Base-by-base conservation (phyloP, 139 green algal genomes). In the Coelastrella sp. region DNA sequence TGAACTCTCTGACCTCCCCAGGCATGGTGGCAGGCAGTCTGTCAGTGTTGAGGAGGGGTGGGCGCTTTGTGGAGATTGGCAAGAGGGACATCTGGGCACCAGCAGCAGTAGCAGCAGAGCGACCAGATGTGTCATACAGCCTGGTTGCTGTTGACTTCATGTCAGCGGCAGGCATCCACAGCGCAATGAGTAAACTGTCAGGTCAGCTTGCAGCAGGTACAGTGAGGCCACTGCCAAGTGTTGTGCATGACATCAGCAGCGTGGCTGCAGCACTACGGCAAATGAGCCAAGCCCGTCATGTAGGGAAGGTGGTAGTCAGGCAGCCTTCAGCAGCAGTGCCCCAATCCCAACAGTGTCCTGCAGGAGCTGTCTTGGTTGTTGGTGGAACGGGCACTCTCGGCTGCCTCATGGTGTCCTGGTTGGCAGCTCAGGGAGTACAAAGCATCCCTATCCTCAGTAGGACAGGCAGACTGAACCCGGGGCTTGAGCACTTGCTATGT, bases 41-140 rank as follows among this genome's bases (percentile, higher is more conserved):
- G 60, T 90, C 96, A 5, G 32, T 82, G 5, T 78, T 98, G 68
- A 66, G 47, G 19, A 22, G 5, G 3, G 95, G 94, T 60, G 97
- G 95, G 0, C 78, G 88, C 2, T 94, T 98, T 85, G 94, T 97
- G 59, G 97, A 99, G 92, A 99, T 99, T 87, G 95, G 94, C 89
- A 99, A 99, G 95, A 93, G 97, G 61, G 97, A 98, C 93, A 96
- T 99, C 57, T 98, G 94, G 95, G 95, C 90, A 59, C 76, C 91
- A 0, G 88, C 85, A 2, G 91, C 95, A 20, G 90, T 96, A 7
- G 76, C 86, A 22, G 92, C 95, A 66, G 95, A 98, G 90, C 95
- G 97, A 3, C 95, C 96, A 17, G 97, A 99, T 77, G 90, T 97
- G 68, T 19, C 13, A 13, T 98, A 98, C 91, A 77, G 79, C 57